A percentile compares a stretch with the other conserved stretches of the same genome.
Conservation (phyloP, 306 rosid species). For the Aeschynomene evenia region DNA sequence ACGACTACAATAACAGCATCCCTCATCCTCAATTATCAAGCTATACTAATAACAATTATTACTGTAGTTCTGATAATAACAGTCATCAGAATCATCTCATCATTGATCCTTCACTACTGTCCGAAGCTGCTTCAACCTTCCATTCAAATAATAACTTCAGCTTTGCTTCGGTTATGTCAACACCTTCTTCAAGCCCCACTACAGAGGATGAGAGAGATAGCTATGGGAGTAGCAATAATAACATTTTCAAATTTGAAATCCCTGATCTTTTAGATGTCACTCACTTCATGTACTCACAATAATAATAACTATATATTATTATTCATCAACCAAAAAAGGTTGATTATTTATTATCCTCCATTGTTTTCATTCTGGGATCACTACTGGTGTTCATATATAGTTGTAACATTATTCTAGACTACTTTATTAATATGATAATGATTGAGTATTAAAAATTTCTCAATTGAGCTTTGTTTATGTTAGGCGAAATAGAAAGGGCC, state of each 20-base stretch:
- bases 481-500: constrained; percentile 21
- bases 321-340: constrained; percentile 21
- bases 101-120: constrained; percentile 33
- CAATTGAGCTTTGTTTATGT: constrained; percentile 19
- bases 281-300: constrained; percentile 62
- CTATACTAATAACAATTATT: constrained; percentile 24
- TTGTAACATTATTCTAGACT: constrained; percentile 42
- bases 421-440: constrained; percentile 11
- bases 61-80: constrained; percentile 30
- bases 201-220: constrained; percentile 88
- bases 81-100: constrained; percentile 9
- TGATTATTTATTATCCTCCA: not conserved
- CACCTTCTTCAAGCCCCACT: constrained; percentile 78
- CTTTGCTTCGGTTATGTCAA: constrained; percentile 64
- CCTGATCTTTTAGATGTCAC: constrained; percentile 50
- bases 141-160: constrained; percentile 44
- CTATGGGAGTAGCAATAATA: constrained; percentile 70
- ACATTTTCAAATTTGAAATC: constrained; percentile 65
- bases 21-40: constrained; percentile 41
- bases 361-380: constrained; percentile 26
- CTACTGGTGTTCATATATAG: constrained; percentile 22
- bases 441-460: constrained; percentile 22
- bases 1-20: constrained; percentile 36
- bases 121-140: constrained; percentile 42
- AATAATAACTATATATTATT: constrained; percentile 18